A percentile compares a stretch with the other conserved stretches of the same genome.
Conservation (phyloP, 805 yeast species). For the Pichia deserticola region DNA sequence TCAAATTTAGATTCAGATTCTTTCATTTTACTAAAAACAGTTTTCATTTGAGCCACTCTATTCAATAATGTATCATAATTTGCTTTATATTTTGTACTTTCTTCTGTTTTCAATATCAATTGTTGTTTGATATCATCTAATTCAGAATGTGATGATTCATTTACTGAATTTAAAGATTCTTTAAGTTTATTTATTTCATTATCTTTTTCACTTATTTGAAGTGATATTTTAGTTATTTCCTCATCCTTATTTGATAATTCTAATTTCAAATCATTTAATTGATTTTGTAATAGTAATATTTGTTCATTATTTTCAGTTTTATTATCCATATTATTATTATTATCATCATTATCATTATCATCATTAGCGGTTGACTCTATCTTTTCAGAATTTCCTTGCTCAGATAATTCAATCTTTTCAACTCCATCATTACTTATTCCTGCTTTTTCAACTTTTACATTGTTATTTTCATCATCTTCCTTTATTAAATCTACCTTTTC, state of each 20-base stretch:
- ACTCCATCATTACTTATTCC: too few species aligned
- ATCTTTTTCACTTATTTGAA: not conserved
- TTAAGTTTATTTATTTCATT: not conserved
- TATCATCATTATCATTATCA: not conserved
- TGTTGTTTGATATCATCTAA: not conserved
- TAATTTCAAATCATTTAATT: not conserved
- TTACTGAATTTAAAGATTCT: not conserved
- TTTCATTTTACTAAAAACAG: slow-evolving; percentile 66
- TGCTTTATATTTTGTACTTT: slow-evolving; percentile 49
- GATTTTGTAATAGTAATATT: slow-evolving; percentile 3
- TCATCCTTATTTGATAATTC: not conserved
- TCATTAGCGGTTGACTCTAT: not conserved
- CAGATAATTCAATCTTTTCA: too few species aligned
- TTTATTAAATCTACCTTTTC: too few species aligned
- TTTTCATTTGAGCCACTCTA: slow-evolving; percentile 65
- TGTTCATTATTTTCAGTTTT: not conserved
- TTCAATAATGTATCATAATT: slow-evolving; percentile 57
- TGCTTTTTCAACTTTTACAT: too few species aligned
- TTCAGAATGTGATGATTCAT: not conserved
- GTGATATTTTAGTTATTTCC: not conserved
- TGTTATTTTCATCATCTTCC: too few species aligned
- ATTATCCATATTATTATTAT: too few species aligned
- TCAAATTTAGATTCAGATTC: slow-evolving; percentile 52
- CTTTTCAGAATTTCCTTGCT: not conserved
- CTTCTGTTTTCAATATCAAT: slow-evolving; percentile 29